Conservation (phyloP, 1,284 basidiomycete genomes). For the Cryptococcus maquisensis region DNA sequence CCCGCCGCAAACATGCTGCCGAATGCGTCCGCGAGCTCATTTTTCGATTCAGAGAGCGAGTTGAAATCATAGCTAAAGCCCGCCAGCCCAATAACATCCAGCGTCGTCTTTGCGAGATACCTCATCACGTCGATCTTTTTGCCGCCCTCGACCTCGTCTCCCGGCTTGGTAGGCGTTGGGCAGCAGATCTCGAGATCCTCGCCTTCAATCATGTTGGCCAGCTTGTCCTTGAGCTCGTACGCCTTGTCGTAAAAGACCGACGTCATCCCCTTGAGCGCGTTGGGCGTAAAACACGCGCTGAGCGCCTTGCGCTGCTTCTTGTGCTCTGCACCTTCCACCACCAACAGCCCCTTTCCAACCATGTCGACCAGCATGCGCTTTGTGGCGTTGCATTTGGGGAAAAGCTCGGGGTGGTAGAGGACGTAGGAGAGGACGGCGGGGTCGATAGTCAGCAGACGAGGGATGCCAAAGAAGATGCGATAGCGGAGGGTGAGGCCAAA, state of each 20-base stretch:
- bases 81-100: conserved; percentile 70
- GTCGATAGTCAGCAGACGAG: conserved; percentile 59
- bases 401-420: conserved; percentile 58
- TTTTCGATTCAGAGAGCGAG: conserved; percentile 22
- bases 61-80: conserved; percentile 65
- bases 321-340: conserved; percentile 54
- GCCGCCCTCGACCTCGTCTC: conserved; percentile 15
- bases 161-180: neutral
- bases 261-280: conserved; percentile 20
- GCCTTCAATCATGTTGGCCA: neutral
- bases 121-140: conserved; percentile 57
- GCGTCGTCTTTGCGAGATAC: conserved; percentile 61
- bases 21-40: conserved; percentile 38
- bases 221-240: conserved; percentile 50
- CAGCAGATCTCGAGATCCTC: neutral
- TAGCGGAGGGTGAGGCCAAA: conserved; percentile 21
- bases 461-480: conserved; percentile 9
- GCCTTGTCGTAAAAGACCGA: conserved; percentile 64
- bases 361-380: conserved; percentile 53
- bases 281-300: conserved; percentile 43
- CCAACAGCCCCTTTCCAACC: conserved; percentile 38
- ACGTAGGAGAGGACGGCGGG: conserved; percentile 59
- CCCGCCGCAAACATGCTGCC: conserved; percentile 27
- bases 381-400: conserved; percentile 62
- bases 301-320: conserved; percentile 52